Conservation (phyloP, 2,329 filamentous ascomycete genomes). For the Scortechinia acanthostroma region DNA sequence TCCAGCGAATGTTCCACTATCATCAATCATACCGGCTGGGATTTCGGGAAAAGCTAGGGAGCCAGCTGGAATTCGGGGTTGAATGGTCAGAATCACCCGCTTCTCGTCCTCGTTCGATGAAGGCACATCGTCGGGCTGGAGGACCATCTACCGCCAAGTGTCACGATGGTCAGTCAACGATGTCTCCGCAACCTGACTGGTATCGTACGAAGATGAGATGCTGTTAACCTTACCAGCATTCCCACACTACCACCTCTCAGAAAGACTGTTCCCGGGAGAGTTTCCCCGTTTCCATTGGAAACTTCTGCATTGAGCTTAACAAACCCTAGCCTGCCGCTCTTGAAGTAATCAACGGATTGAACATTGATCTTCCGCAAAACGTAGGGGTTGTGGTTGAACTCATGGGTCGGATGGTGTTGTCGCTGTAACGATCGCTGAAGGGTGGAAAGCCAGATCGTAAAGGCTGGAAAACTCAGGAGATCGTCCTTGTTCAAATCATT, state of each 20-base stretch:
- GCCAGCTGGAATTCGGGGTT: constrained; percentile 46
- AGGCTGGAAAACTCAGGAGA: not conserved
- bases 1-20: constrained; percentile 39
- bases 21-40: constrained; percentile 54
- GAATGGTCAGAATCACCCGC: constrained; percentile 42
- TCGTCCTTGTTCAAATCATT: not conserved
- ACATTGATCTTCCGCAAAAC: constrained; percentile 37
- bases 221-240: constrained; percentile 47
- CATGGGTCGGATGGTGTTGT: constrained; percentile 32
- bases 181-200: not conserved
- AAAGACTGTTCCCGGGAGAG: constrained; percentile 44
- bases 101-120: constrained; percentile 30
- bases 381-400: constrained; percentile 47
- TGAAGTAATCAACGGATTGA: constrained; percentile 45
- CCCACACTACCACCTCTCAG: constrained; percentile 53
- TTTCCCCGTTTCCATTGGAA: constrained; percentile 35
- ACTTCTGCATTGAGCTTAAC: constrained; percentile 43
- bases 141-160: constrained; percentile 24
- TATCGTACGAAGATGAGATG: constrained; percentile 2
- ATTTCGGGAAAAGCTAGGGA: constrained; percentile 45
- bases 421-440: constrained; percentile 35
- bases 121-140: constrained; percentile 40
- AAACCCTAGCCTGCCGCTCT: constrained; percentile 39
- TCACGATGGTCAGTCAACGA: constrained; percentile 4
- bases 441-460: constrained; percentile 35